A percentile compares a stretch with the other conserved stretches of the same genome.
Conservation (phyloP, 306 rosid species). For the Quercus wislizeni region DNA sequence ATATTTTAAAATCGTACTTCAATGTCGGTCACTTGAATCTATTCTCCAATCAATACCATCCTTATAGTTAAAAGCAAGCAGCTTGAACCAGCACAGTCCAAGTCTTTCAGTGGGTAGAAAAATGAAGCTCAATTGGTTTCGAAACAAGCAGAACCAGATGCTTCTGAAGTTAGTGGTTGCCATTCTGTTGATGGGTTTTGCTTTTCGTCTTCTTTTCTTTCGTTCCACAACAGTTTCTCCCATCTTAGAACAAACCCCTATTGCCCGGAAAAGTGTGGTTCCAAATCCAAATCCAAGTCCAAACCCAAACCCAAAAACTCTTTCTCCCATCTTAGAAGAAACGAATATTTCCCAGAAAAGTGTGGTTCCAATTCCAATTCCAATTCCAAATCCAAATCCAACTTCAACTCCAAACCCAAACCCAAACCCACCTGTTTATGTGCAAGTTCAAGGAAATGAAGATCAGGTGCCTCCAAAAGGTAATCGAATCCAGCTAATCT, state of each 20-base stretch:
- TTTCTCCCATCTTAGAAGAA: constrained; percentile 48
- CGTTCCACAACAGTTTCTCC: constrained; percentile 46
- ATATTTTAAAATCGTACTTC: background rate
- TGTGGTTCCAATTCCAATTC: constrained; percentile 1
- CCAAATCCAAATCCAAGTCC: background rate
- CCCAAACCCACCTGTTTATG: background rate
- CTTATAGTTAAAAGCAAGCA: background rate
- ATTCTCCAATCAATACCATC: background rate
- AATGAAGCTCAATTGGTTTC: constrained; percentile 54
- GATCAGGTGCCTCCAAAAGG: constrained; percentile 39
- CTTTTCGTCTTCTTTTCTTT: constrained; percentile 55
- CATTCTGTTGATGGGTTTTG: constrained; percentile 54
- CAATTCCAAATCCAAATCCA: too few relatives aligned
- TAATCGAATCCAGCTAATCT: constrained; percentile 7
- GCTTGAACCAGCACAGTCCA: background rate
- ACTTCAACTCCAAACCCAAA: background rate
- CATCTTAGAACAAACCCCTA: constrained; percentile 45
- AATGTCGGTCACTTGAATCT: background rate
- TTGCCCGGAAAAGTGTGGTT: constrained; percentile 32
- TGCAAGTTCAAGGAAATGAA: constrained; percentile 2
- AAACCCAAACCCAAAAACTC: constrained; percentile 19
- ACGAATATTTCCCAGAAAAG: constrained; percentile 44
- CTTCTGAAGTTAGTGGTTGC: constrained; percentile 45
- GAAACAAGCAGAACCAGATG: constrained; percentile 40
- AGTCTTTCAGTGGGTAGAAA: constrained; percentile 5